Evolutionary conservation across 2,329 filamentous ascomycete genomes (phyloP).

Genomic region (Neofusicoccum ribis): DNA sequence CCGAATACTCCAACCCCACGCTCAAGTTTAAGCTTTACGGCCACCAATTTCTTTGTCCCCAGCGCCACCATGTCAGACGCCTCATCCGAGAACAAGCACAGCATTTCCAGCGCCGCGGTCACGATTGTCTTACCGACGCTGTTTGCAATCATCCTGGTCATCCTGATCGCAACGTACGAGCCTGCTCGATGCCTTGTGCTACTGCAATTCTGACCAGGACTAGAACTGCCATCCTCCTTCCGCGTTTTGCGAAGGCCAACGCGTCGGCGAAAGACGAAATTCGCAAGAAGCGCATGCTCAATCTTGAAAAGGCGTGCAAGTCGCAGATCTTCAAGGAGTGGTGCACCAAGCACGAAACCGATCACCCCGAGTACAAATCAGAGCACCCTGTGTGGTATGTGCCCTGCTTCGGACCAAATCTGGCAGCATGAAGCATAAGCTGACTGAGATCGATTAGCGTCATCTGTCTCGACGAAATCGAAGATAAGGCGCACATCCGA

Average conservation of each 20-base stretch:
- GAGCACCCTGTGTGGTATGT: conserved; percentile 18
- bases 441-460: conserved; percentile 26
- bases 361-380: conserved; percentile 19
- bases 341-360: conserved; percentile 22
- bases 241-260: conserved; percentile 21
- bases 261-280: conserved; percentile 26
- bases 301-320: conserved; percentile 34
- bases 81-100: background rate
- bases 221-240: conserved; percentile 17
- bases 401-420: background rate
- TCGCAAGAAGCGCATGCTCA: conserved; percentile 31
- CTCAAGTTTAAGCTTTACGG: background rate
- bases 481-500: conserved; percentile 34
- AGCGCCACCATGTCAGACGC: background rate
- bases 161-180: conserved; percentile 33
- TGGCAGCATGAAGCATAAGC: background rate
- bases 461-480: conserved; percentile 40
- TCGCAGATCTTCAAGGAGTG: conserved; percentile 36
- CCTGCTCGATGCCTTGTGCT: background rate
- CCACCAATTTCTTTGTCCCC: background rate
- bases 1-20: background rate
- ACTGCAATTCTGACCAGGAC: background rate
- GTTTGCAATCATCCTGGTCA: conserved; percentile 32
- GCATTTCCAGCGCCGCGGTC: conserved; percentile 19
- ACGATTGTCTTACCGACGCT: conserved; percentile 35